phyloP scores from a whole-genome alignment of 148 eudicot genomes.

The Camellia lanceoleosa region DNA sequence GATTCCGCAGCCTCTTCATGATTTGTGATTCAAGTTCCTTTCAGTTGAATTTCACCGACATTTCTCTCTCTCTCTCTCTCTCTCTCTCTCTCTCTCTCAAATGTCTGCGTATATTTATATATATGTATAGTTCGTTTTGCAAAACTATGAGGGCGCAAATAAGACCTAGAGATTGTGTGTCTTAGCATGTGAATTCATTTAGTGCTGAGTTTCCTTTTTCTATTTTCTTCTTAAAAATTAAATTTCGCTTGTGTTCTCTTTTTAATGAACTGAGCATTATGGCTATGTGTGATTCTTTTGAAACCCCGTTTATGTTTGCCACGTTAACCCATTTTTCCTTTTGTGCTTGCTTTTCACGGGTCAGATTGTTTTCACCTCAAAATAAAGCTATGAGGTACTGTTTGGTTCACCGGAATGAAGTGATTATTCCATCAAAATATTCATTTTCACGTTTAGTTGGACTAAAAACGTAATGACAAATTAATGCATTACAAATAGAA shows the following conservation, averaged over 20 bases:
- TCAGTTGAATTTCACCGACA: background rate
- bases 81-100: background rate
- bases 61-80: background rate
- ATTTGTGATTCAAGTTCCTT: background rate
- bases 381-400: background rate
- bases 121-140: background rate
- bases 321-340: background rate
- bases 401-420: too few relatives aligned
- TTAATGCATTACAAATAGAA: too few relatives aligned
- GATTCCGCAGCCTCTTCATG: background rate
- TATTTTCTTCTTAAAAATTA: background rate
- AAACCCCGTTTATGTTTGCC: slow-evolving; percentile 1
- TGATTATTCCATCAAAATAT: too few relatives aligned
- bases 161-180: too few relatives aligned
- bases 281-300: background rate
- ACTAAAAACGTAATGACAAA: too few relatives aligned
- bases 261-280: background rate
- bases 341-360: background rate
- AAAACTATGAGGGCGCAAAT: too few relatives aligned
- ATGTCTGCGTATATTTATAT: background rate
- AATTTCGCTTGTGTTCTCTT: background rate
- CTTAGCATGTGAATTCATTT: slow-evolving; percentile 9
- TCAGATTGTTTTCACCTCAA: background rate
- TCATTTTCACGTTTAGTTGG: too few relatives aligned
- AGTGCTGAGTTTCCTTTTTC: background rate